Evolutionary conservation across 2,329 filamentous ascomycete species (phyloP).

Genomic region (Cryphonectria japonica): DNA sequence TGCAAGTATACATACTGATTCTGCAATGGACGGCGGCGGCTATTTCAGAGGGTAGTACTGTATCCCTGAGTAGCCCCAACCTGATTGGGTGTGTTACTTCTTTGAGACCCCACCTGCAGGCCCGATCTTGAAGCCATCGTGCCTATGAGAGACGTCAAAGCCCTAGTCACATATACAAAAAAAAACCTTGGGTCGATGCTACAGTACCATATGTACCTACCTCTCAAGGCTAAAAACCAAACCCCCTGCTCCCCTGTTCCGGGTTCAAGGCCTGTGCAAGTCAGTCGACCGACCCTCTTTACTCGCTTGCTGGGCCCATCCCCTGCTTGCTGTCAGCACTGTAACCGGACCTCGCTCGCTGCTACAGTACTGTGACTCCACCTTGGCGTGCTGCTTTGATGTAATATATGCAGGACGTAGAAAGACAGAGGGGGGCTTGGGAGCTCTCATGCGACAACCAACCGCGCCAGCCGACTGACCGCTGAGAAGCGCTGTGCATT

Average conservation of each 20-base stretch:
- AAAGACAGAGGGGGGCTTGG: not conserved
- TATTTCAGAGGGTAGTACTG: constrained; percentile 2
- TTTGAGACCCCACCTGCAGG: constrained; percentile 4
- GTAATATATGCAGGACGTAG: constrained; percentile 9
- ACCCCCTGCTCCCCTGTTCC: not conserved
- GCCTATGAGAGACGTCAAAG: constrained; percentile 17
- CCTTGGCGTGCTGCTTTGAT: not conserved
- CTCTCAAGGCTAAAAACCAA: not conserved
- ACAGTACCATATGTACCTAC: not conserved
- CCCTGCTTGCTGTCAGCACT: constrained; percentile 18
- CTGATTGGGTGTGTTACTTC: constrained; percentile 14
- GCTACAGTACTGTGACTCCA: not conserved
- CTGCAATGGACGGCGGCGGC: constrained; percentile 20
- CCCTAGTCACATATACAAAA: not conserved
- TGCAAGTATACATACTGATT: not conserved
- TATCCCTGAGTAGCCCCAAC: not conserved
- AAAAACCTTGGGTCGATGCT: constrained; percentile 5
- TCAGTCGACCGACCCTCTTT: not conserved
- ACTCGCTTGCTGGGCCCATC: not conserved
- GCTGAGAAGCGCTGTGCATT: constrained; percentile 24
- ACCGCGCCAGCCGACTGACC: not conserved
- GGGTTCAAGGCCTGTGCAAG: not conserved
- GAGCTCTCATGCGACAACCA: not conserved
- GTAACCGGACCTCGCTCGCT: constrained; percentile 8
- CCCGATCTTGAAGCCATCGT: constrained; percentile 19